These are phyloP conservation scores for Ceratobasidium sp. DNA, from an alignment of 1,284 basidiomycete genomes.

Conservation along the genomic window DNA sequence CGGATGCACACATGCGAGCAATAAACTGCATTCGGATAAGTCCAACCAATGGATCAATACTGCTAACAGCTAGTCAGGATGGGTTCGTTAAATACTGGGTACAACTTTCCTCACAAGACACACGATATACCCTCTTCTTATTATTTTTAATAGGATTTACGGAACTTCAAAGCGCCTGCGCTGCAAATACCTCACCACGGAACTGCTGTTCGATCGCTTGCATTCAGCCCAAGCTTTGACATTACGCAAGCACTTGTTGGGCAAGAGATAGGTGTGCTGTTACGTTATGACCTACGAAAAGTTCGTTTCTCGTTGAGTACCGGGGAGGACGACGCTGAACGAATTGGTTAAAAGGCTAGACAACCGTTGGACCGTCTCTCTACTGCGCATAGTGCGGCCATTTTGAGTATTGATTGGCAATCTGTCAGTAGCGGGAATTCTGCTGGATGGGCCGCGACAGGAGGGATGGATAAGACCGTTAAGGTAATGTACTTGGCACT, in stretches of 20 bases:
- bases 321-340: conserved; percentile 64
- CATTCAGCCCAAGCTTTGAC: conserved; percentile 75
- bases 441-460: conserved; percentile 85
- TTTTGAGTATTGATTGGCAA: conserved; percentile 84
- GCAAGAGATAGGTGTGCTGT: conserved; percentile 77
- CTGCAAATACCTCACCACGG: conserved; percentile 78
- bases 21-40: conserved; percentile 80
- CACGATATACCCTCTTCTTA: background rate
- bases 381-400: conserved; percentile 82
- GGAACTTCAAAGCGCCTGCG: conserved; percentile 75
- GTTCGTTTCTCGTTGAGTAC: conserved; percentile 55
- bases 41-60: conserved; percentile 72
- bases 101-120: conserved; percentile 51
- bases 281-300: conserved; percentile 84
- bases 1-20: conserved; percentile 79
- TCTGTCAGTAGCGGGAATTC: conserved; percentile 57
- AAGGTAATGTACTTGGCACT: conserved; percentile 65
- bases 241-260: conserved; percentile 78
- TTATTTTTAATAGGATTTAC: conserved; percentile 71
- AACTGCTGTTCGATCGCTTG: conserved; percentile 76
- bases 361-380: conserved; percentile 73
- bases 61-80: conserved; percentile 82
- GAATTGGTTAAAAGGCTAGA: background rate
- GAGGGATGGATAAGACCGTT: conserved; percentile 83
- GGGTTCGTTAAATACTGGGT: conserved; percentile 88